phyloP scores from a whole-genome alignment of 306 rosid species.

The Quercus mongolica region DNA sequence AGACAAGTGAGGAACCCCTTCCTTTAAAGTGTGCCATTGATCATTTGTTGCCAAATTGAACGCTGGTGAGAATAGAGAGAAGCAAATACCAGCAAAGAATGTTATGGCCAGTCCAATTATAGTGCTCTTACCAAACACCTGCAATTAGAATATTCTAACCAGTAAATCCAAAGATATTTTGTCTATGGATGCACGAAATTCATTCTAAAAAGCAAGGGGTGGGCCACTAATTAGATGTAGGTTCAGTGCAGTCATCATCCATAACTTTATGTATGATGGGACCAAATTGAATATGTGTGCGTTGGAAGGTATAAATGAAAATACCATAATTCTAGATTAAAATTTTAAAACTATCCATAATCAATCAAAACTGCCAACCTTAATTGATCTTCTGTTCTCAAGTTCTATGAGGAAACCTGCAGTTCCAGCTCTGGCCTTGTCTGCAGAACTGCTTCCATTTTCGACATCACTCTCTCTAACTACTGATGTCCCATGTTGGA shows the following conservation, averaged over 20 bases:
- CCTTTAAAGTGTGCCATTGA: constrained; percentile 69
- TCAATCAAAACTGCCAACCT: constrained; percentile 38
- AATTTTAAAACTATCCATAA: too few species aligned
- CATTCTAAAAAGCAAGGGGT: not conserved
- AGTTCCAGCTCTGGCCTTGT: constrained; percentile 65
- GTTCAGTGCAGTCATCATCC: not conserved
- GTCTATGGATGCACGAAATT: not conserved
- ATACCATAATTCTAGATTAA: not conserved
- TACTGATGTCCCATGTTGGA: constrained; percentile 20
- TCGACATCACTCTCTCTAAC: constrained; percentile 43
- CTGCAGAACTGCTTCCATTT: constrained; percentile 18
- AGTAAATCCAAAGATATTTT: not conserved
- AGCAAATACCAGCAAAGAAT: constrained; percentile 78
- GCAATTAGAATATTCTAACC: constrained; percentile 1
- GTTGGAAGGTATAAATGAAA: not conserved
- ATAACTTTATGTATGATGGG: not conserved
- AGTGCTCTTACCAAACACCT: constrained; percentile 82
- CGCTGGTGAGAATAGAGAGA: constrained; percentile 90
- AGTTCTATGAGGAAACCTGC: constrained; percentile 70
- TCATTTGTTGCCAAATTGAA: constrained; percentile 94
- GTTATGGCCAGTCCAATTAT: constrained; percentile 59
- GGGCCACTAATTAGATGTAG: not conserved
- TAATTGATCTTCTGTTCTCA: constrained; percentile 75
- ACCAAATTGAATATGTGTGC: not conserved
- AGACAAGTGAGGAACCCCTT: constrained; percentile 74